phyloP scores from a whole-genome alignment of 176 grass and related monocot species.

The Olyra latifolia region DNA sequence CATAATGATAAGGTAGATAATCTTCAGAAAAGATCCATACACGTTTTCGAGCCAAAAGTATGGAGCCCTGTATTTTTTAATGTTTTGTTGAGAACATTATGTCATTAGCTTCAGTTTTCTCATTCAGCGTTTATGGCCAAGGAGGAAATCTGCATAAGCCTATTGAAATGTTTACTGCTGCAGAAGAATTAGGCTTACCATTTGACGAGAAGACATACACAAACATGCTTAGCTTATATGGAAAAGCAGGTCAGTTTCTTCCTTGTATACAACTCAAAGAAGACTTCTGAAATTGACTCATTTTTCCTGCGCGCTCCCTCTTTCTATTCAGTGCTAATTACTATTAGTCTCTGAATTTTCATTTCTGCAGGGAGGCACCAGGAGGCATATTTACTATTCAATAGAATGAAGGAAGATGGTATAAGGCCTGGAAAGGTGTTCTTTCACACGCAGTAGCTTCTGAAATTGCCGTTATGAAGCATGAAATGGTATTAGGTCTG shows the following conservation, averaged over 20 bases:
- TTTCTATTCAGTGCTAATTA: slow-evolving; percentile 15
- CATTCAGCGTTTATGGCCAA: slow-evolving; percentile 85
- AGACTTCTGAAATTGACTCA: neutral
- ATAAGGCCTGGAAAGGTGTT: slow-evolving; percentile 85
- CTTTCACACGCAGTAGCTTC: neutral
- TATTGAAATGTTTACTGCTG: slow-evolving; percentile 68
- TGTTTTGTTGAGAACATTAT: neutral
- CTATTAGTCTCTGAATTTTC: neutral
- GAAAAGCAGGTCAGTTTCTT: slow-evolving; percentile 63
- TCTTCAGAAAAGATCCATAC: neutral
- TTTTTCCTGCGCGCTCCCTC: neutral
- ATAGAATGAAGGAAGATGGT: slow-evolving; percentile 79
- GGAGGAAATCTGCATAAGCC: slow-evolving; percentile 88
- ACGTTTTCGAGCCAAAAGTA: neutral
- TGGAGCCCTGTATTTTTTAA: neutral
- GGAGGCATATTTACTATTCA: slow-evolving; percentile 63
- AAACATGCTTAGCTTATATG: slow-evolving; percentile 88
- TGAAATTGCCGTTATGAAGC: neutral
- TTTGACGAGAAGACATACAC: slow-evolving; percentile 80
- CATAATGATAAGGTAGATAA: slow-evolving; percentile 89
- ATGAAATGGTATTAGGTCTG: neutral
- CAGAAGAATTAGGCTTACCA: slow-evolving; percentile 48
- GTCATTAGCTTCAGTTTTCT: slow-evolving; percentile 34
- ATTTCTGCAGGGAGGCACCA: slow-evolving; percentile 61
- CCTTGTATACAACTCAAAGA: neutral